Base-by-base conservation (phyloP, 441 rosid genomes). In the Aquilaria agallochum region DNA sequence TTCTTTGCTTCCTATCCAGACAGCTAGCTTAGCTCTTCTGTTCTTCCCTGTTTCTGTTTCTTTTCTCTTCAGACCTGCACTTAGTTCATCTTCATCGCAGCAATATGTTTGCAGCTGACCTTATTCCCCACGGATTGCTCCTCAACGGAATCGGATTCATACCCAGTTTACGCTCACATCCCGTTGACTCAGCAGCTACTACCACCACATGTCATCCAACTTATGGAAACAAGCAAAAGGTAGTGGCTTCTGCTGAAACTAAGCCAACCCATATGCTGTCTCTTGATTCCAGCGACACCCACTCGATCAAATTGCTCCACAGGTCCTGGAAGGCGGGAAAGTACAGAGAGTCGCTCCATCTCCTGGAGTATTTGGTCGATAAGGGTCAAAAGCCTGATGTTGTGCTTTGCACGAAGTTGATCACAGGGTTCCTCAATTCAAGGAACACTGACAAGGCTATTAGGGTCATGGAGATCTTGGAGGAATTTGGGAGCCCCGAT, bases 391-490 rank as follows among this genome's bases (percentile, higher is more conserved):
- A 65, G 20, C 96, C 93, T 11, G 96, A 87, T 58, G 86, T 83
- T 50, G 68, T 87, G 30, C 63, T 76, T 54, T 92, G 96, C 66
- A 87, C 96, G 11, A 89, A 83, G 85, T 89, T 92, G 68, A 80
- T 87, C 10, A 83, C 87, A 71, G 89, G 92, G 10, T 82, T 92
- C 12, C 83, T 89, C 70, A 78, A 64, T 33, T 74, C 75, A 0
- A 80, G 78, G 66, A 84, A 87, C 56, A 50, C 82, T 12, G 80
- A 80, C 0, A 89, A 89, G 70, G 92, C 89, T 5, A 66, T 65
- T 49, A 82, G 81, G 61, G 95, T 89, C 5, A 84, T 92, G 90
- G 92, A 83, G 68, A 87, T 92, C 50, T 59, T 87, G 58, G 98
- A 92, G 74, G 81, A 53, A 31, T 68, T 78, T 44, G 95, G 98